Percentiles rank a stretch among this genome's conserved stretches.
phyloP scores from a whole-genome alignment of 2,329 filamentous ascomycete genomes.

The Chrysoporthe austroafricana region DNA sequence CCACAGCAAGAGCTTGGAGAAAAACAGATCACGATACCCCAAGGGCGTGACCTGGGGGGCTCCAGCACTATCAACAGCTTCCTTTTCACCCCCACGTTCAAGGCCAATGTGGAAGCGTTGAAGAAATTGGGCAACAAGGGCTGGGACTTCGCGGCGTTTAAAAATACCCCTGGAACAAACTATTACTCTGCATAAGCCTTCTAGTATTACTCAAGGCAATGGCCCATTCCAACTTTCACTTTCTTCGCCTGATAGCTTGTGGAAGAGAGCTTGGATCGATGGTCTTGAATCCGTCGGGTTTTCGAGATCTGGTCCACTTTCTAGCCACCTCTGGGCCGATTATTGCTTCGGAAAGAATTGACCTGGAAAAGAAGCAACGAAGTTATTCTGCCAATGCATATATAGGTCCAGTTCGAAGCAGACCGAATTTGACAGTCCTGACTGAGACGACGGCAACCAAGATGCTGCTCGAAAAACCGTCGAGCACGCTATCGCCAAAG shows the following conservation, averaged over 20 bases:
- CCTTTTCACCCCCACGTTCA: conserved; percentile 26
- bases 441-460: conserved; percentile 20
- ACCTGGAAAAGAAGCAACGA: conserved; percentile 29
- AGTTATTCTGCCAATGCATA: conserved; percentile 32
- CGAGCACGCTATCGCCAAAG: conserved; percentile 8
- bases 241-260: conserved; percentile 7
- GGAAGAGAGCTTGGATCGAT: conserved; percentile 29
- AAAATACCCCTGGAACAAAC: conserved; percentile 8
- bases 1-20: conserved; percentile 14
- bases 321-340: conserved; percentile 17
- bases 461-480: not conserved
- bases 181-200: conserved; percentile 1
- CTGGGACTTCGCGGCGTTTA: conserved; percentile 26
- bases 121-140: conserved; percentile 29
- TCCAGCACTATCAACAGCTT: conserved; percentile 32
- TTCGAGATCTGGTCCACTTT: conserved; percentile 22
- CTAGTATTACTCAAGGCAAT: not conserved
- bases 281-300: conserved; percentile 27
- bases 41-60: conserved; percentile 28
- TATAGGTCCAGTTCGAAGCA: conserved; percentile 12
- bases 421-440: conserved; percentile 29
- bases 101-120: conserved; percentile 28
- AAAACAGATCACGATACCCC: conserved; percentile 20
- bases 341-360: conserved; percentile 24
- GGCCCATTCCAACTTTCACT: conserved; percentile 12